Base-by-base conservation (phyloP, 768 basidiomycete genomes). In the Grammothele lineata region DNA sequence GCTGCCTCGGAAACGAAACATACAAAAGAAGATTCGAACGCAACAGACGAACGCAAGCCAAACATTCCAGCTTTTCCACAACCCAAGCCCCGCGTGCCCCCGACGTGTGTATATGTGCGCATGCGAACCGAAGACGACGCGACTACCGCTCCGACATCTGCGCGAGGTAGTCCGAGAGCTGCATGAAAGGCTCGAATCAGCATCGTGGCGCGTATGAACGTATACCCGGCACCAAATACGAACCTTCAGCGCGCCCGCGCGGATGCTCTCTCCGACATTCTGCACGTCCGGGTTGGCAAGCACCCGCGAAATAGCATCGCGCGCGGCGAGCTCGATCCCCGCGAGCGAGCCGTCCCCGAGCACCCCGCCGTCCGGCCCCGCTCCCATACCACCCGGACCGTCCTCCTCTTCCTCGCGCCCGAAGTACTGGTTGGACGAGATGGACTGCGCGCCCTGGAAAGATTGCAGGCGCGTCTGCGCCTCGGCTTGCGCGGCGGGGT, bases 351-450 rank as follows among this genome's bases (percentile, higher is more conserved):
- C 71, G 42, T 75, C 76, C 40, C 70, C 70, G 36, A 75, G 60
- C 47, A 83, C 61, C 40, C 77, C 83, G 18, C 76, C 84, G 49
- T 81, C 80, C 8, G 77, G 68, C 23, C 75, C 61, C 22, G 49
- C 48, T 3, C 47, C 43, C 51, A 70, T 51, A n/a, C 48, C 67
- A 15, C 64, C 55, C 40, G 67, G 56, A 8, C 6, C n/a, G 15
- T 79, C 78, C n/a, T 86, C 84, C 47, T 89, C 85, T 45, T 95
- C 93, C 3, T 87, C 83, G 14, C 93, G 78, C 2, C 95, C 96
- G 66, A 96, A 98, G 78, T 98, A 99, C 57, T 92, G 88, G 62
- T 81, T 94, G 14, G 92, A 95, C 1, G 92, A 95, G 60, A 98
- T 97, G 25, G 91, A 82, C 0, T 86, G 88, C 12, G 94, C 91